Percentiles rank a stretch among this genome's conserved stretches.
Conservation (phyloP, 305 asterid genomes). For the Plantago lanceolata region DNA sequence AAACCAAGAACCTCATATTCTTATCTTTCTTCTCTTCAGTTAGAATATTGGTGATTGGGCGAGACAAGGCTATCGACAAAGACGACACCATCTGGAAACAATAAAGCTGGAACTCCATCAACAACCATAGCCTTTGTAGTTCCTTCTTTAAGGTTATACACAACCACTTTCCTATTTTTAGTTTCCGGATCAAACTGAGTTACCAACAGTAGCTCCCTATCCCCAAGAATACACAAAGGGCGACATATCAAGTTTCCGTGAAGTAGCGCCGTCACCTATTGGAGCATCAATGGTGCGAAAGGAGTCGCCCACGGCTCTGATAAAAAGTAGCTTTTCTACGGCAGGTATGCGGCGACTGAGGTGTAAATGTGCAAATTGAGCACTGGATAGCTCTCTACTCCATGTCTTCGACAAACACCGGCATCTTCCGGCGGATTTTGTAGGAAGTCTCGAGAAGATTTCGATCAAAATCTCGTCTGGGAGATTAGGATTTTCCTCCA, state of each 20-base stretch:
- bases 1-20: too few relatives aligned
- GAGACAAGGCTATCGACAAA: constrained; percentile 8
- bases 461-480: too few relatives aligned
- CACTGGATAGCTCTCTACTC: not conserved
- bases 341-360: not conserved
- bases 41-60: not conserved
- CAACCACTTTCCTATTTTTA: not conserved
- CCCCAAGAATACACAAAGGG: not conserved
- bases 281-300: not conserved
- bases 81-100: not conserved
- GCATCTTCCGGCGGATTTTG: not conserved
- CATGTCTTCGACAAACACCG: not conserved
- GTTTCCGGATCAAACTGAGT: not conserved
- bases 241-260: not conserved
- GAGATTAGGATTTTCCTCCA: too few relatives aligned
- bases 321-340: not conserved
- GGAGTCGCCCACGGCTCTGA: not conserved
- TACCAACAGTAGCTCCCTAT: not conserved
- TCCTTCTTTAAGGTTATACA: not conserved
- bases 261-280: not conserved
- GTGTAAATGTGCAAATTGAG: not conserved
- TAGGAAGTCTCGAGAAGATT: not conserved
- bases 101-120: not conserved
- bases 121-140: not conserved
- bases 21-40: too few relatives aligned